A percentile compares a stretch with the other conserved stretches of the same genome.
Evolutionary conservation across 352 stramenopile species (phyloP).

Genomic region (Phytophthora boehmeriae): DNA sequence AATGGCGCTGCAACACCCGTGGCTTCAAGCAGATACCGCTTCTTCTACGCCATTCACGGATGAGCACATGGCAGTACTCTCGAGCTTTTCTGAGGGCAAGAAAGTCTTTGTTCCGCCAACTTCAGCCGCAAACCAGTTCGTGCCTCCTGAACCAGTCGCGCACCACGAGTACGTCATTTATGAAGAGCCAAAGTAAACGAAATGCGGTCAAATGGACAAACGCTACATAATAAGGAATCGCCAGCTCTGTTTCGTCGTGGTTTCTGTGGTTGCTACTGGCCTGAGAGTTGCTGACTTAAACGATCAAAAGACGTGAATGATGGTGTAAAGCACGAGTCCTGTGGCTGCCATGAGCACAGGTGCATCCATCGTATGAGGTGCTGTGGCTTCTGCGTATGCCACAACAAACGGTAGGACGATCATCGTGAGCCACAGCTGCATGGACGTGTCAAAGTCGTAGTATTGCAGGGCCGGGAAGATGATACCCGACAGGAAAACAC

Average conservation of each 20-base stretch:
- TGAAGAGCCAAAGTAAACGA: conserved; percentile 19
- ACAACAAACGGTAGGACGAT: conserved; percentile 80
- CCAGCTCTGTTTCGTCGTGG: conserved; percentile 32
- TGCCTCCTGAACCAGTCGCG: conserved; percentile 23
- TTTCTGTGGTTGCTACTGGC: conserved; percentile 17
- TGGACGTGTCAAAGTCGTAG: conserved; percentile 67
- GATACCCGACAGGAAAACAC: conserved; percentile 83
- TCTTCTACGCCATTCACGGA: conserved; percentile 43
- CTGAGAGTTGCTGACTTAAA: conserved; percentile 16
- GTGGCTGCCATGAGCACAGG: conserved; percentile 86
- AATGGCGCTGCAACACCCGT: conserved; percentile 73
- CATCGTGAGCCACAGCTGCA: conserved; percentile 83
- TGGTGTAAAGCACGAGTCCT: conserved; percentile 77
- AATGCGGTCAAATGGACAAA: conserved; percentile 3
- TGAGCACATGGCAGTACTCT: conserved; percentile 52
- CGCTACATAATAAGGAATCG: conserved; percentile 33
- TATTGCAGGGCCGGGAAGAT: conserved; percentile 88
- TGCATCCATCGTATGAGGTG: conserved; percentile 88
- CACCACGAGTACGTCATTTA: conserved; percentile 29
- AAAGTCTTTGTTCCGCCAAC: conserved; percentile 31
- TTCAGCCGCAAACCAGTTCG: conserved; percentile 16
- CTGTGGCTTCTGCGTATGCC: conserved; percentile 84
- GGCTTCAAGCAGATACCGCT: conserved; percentile 56
- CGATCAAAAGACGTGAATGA: conserved; percentile 78
- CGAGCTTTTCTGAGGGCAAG: conserved; percentile 54